Evolutionary conservation across 2,329 filamentous ascomycete genomes (phyloP), one percentile per base, ranked within the genome.

Genomic region (Penicillium polonicum): DNA sequence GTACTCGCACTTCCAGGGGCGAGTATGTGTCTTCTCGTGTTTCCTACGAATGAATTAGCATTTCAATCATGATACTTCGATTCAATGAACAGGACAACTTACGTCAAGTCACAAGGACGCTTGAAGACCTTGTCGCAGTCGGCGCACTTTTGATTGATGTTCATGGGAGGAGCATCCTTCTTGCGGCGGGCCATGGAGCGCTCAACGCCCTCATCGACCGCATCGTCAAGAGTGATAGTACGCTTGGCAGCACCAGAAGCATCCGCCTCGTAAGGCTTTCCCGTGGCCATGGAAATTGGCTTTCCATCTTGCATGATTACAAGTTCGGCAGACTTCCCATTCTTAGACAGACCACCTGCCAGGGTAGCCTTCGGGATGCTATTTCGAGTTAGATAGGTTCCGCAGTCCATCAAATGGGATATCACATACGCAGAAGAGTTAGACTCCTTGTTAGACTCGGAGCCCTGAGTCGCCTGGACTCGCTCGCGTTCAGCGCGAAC

Each of bases 1-100:
- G 23, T 90, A 81, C 7, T 87, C 84, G 76, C 94, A 99, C 80
- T 99, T 99, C 89, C 90, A 97, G 10, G 93, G 94, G 36, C 94
- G 90, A 55, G 91, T 92, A 75, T 99, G 94, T 0, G 93, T 97
- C 82, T 97, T 99, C 79, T 96, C 90, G 77, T 99, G 94, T 82
- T 97, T 97, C 65, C 75, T 77, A 41, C 36, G 3, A n/a, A 39
- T 6, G 33, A 13, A 50, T 65, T 59, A 68, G 52, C 41, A 56
- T 38, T 33, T 12, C 10, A 5, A n/a, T 19, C 27, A 17, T 19
- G 8, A 35, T 4, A 13, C 8, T 33, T n/a, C 7, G 12, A 7
- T 38, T n/a, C 25, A 39, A 50, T 19, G 15, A 21, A 23, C 10
- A 21, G 39, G 33, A 27, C 12, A 48, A 70, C 74, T 65, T 63